Conservation (phyloP, 495 filamentous ascomycete genomes). For the Tuber melanosporum region DNA sequence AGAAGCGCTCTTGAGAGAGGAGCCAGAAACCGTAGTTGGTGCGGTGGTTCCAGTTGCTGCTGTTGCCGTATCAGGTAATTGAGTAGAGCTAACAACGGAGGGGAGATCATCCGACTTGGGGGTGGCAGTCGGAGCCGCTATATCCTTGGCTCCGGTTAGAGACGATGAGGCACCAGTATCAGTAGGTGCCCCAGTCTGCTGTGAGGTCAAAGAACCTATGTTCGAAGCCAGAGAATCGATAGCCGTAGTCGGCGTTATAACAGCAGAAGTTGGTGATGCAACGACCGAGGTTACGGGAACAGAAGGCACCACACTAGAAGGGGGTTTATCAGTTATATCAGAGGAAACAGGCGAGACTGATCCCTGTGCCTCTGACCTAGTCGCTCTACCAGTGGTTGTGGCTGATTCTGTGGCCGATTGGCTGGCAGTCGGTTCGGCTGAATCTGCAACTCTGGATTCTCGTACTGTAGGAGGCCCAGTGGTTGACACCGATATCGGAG, state of each 20-base stretch:
- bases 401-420: conserved; percentile 25
- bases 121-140: background rate
- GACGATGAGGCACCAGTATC: conserved; percentile 24
- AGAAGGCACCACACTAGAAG: conserved; percentile 24
- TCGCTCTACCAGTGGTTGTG: conserved; percentile 14
- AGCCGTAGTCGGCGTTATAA: conserved; percentile 11
- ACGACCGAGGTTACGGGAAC: conserved; percentile 10
- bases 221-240: conserved; percentile 26
- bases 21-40: background rate
- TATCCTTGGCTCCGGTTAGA: background rate
- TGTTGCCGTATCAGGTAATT: conserved; percentile 6
- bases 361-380: conserved; percentile 10
- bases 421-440: conserved; percentile 17
- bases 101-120: background rate
- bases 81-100: background rate
- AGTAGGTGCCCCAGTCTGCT: conserved; percentile 5
- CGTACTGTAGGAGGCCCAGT: conserved; percentile 21
- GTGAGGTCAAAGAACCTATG: conserved; percentile 3
- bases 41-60: background rate
- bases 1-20: conserved; percentile 12
- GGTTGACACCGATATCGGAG: conserved; percentile 19
- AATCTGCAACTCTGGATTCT: conserved; percentile 7
- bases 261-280: conserved; percentile 10
- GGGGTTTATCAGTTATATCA: conserved; percentile 27
- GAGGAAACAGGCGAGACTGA: conserved; percentile 17